Evolutionary conservation across 129 eudicot genomes (phyloP), one percentile per base, ranked within the genome.

Genomic region (Arctium minus): DNA sequence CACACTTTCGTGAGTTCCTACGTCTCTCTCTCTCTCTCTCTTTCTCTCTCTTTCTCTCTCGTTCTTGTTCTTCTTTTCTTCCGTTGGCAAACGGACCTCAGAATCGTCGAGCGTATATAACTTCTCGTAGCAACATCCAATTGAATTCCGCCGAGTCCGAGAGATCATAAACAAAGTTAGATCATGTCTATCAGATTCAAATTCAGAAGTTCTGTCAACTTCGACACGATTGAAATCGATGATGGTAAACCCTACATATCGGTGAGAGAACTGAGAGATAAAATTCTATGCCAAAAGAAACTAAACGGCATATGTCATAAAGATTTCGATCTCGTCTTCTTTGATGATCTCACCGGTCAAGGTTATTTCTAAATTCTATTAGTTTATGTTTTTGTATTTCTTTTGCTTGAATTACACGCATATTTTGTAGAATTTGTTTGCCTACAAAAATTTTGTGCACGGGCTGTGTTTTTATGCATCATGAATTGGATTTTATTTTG

Each of bases 251-350:
- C 86, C 50, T 89, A 91, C 36, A 88, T 93, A 37, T 88, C 96
- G 12, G 83, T 93, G 3, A 38, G 86, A 5, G 89, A 89, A 22
- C 90, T 93, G 37, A 88, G 90, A 80, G 79, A 87, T 18, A 88
- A 75, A 73, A 91, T 93, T 17, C 18, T 88, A 7, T 29, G 81
- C 5, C 88, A 80, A 22, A 91, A 89, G 36, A 79, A 85, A 27
- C 82, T 86, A 76, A 88, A 87, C 76, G 75, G 79, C 78, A 73
- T 83, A 27, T 82, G 68, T 76, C 90, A 91, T 37, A 79, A 84
- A 30, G 94, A 92, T 32, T 91, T 93, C 72, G 96, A 93, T 89
- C 91, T 93, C 80, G 88, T 91, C 8, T 91, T 93, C 86, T 88
- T 91, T 38, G 92, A 93, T 78, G 86, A 90, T 72, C 83, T 79